phyloP scores from a whole-genome alignment of 768 basidiomycete genomes.

The Russula ochroleuca region DNA sequence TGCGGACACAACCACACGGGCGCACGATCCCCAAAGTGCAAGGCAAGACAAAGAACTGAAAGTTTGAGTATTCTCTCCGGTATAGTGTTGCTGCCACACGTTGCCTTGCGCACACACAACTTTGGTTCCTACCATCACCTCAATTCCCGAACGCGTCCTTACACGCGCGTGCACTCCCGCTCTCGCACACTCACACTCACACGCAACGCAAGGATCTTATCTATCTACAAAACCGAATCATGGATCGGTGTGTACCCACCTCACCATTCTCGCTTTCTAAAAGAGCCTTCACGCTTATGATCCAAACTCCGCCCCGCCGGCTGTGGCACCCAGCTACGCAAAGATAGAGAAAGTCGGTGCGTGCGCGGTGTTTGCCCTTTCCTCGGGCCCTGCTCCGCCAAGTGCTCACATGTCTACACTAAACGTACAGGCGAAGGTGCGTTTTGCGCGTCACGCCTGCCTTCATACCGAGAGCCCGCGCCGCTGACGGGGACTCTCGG shows the following conservation, averaged over 20 bases:
- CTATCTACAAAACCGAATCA: not conserved
- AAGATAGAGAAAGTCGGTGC: constrained; percentile 98
- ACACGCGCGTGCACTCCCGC: not conserved
- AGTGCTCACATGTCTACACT: not conserved
- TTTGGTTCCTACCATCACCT: not conserved
- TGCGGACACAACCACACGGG: not conserved
- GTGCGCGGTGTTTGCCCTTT: constrained; percentile 36
- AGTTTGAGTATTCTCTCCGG: not conserved
- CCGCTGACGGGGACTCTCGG: constrained; percentile 7
- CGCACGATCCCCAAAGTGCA: not conserved
- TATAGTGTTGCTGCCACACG: not conserved
- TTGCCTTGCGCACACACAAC: not conserved
- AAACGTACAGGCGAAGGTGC: constrained; percentile 47
- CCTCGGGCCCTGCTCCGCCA: not conserved
- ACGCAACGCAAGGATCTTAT: not conserved
- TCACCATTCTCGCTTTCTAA: not conserved
- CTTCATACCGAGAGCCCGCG: not conserved
- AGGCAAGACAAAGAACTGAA: not conserved
- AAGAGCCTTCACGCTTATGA: not conserved
- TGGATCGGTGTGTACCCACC: constrained; percentile 23
- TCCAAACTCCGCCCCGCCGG: not conserved
- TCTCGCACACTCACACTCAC: not conserved
- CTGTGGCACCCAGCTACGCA: constrained; percentile 61
- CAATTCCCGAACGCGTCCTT: not conserved
- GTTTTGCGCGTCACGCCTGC: not conserved